Percentiles rank a stretch among this genome's conserved stretches.
Evolutionary conservation across 1,284 basidiomycete species (phyloP).

Genomic region (Athelia sp.): DNA sequence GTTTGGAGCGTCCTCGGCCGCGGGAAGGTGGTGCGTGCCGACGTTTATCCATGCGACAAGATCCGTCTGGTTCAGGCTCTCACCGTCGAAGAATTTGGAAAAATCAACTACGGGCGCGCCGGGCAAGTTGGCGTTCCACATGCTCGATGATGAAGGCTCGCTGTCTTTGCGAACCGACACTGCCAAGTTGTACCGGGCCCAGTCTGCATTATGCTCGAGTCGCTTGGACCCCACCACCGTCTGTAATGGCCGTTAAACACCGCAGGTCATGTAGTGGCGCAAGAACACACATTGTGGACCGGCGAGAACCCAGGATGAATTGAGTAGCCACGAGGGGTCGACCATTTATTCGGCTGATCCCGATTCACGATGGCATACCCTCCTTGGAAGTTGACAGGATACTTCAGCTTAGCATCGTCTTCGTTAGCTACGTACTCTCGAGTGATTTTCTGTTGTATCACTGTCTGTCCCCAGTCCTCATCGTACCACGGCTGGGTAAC

Average conservation of each 20-base stretch:
- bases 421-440: constrained; percentile 49
- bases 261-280: not conserved
- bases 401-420: constrained; percentile 49
- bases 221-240: constrained; percentile 55
- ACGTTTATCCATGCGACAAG: constrained; percentile 63
- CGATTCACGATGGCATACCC: constrained; percentile 57
- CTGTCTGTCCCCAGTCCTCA: constrained; percentile 54
- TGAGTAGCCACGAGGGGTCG: constrained; percentile 48
- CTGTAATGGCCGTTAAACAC: constrained; percentile 24
- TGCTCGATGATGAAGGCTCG: constrained; percentile 49
- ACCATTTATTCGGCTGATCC: constrained; percentile 52
- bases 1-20: constrained; percentile 56
- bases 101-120: constrained; percentile 56
- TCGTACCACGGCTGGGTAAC: constrained; percentile 51
- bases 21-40: constrained; percentile 57
- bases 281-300: constrained; percentile 38
- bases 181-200: constrained; percentile 60
- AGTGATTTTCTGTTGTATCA: constrained; percentile 49
- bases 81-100: constrained; percentile 59
- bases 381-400: constrained; percentile 49
- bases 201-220: constrained; percentile 55
- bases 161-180: constrained; percentile 55
- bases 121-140: constrained; percentile 62
- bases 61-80: constrained; percentile 55
- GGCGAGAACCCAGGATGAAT: constrained; percentile 53